Conservation (phyloP, 345 rosid species). For the Mallotus nudiflorus region DNA sequence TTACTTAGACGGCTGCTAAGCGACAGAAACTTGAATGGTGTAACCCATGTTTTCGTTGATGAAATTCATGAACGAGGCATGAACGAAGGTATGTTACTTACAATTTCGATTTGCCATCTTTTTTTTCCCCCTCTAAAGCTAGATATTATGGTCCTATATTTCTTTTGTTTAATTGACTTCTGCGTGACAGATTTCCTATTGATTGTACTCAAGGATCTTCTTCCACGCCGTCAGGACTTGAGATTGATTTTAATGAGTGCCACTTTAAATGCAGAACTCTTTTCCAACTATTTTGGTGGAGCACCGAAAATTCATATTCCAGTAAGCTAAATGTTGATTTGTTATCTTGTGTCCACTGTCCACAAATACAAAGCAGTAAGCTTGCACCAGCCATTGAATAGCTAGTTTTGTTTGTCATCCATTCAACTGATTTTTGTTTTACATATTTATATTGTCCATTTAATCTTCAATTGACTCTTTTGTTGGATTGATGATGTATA, state of each 20-base stretch:
- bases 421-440: conserved; percentile 5
- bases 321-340: conserved; percentile 43
- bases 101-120: background rate
- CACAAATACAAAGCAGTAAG: too few relatives aligned
- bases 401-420: conserved; percentile 2
- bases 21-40: conserved; percentile 84
- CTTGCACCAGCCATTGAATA: background rate
- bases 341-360: too few relatives aligned
- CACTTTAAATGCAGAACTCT: conserved; percentile 93
- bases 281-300: conserved; percentile 84
- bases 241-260: conserved; percentile 98
- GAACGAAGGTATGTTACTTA: conserved; percentile 78
- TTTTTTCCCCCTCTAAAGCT: conserved; percentile 5
- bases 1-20: conserved; percentile 82
- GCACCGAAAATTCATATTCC: conserved; percentile 95
- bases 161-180: conserved; percentile 8
- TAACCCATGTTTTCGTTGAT: conserved; percentile 97
- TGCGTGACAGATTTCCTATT: conserved; percentile 74
- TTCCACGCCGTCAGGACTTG: conserved; percentile 90
- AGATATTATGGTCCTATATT: background rate
- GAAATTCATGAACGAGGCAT: conserved; percentile 99
- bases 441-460: conserved; percentile 6
- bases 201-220: conserved; percentile 96
- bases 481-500: background rate
- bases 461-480: background rate